phyloP scores from a whole-genome alignment of 1,284 basidiomycete genomes.

The Afroboletus lepidellus region DNA sequence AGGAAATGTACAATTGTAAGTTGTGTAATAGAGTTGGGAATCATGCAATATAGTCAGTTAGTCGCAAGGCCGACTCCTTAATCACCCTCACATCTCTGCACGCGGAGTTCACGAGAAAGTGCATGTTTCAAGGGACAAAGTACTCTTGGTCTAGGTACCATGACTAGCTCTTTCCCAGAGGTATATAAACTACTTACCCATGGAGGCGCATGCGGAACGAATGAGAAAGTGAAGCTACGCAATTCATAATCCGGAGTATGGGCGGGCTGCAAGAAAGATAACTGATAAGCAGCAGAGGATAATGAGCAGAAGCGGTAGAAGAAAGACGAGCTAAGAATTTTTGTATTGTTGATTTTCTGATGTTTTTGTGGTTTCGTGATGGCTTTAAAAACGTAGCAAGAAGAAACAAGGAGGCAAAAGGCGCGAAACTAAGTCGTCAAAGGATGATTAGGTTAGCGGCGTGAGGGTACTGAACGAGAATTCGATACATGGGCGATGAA shows the following conservation, averaged over 20 bases:
- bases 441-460: conserved; percentile 36
- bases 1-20: conserved; percentile 3
- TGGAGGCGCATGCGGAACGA: conserved; percentile 19
- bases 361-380: conserved; percentile 49
- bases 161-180: conserved; percentile 14
- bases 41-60: no score
- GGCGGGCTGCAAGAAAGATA: conserved; percentile 16
- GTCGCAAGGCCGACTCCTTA: no score
- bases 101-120: not conserved
- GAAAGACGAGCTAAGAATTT: conserved; percentile 40
- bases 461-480: conserved; percentile 34
- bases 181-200: conserved; percentile 49
- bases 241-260: conserved; percentile 18
- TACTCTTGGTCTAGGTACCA: conserved; percentile 25
- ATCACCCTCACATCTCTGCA: no score
- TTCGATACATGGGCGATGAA: conserved; percentile 34
- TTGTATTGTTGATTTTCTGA: conserved; percentile 43
- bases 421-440: conserved; percentile 33
- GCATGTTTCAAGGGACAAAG: conserved; percentile 7
- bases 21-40: conserved; percentile 10
- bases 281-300: conserved; percentile 21
- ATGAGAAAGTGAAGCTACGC: conserved; percentile 27
- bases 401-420: conserved; percentile 35
- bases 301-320: conserved; percentile 18
- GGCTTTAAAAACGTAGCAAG: conserved; percentile 38